Conservation (phyloP, 2,329 filamentous ascomycete genomes). For the Cladosporium sp. region DNA sequence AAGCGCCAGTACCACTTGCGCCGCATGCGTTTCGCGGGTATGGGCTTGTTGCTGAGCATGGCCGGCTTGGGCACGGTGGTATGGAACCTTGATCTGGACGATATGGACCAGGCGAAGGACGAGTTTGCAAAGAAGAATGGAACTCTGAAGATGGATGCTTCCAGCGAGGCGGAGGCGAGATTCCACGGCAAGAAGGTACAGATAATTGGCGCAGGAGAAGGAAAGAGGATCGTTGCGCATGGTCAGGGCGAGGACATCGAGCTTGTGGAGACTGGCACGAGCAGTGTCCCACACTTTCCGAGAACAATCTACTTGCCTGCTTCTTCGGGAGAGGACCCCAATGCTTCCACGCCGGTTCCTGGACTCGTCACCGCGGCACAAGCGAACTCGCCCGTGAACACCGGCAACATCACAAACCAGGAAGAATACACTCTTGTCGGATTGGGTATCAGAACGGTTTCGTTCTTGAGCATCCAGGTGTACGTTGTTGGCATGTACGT, state of each 20-base stretch:
- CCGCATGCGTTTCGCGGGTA: constrained; percentile 39
- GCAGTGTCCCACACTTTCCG: constrained; percentile 77
- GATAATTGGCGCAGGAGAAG: constrained; percentile 63
- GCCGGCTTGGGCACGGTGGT: constrained; percentile 32
- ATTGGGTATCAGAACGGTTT: constrained; percentile 83
- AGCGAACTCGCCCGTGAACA: constrained; percentile 35
- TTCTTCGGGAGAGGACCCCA: constrained; percentile 38
- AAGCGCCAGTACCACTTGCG: constrained; percentile 33
- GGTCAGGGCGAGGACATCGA: constrained; percentile 60
- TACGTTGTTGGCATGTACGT: constrained; percentile 95
- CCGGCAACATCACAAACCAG: constrained; percentile 42
- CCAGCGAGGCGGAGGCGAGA: constrained; percentile 36
- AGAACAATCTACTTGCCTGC: constrained; percentile 65
- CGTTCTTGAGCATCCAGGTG: constrained; percentile 85
- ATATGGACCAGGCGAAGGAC: constrained; percentile 29
- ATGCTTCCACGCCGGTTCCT: constrained; percentile 20
- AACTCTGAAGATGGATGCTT: constrained; percentile 36
- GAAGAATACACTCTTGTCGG: constrained; percentile 85
- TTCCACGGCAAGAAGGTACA: constrained; percentile 59
- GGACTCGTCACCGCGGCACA: constrained; percentile 18
- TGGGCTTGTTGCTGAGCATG: constrained; percentile 38
- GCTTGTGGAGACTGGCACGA: constrained; percentile 78
- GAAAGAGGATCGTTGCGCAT: constrained; percentile 48
- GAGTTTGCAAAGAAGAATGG: constrained; percentile 25
- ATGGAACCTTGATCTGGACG: constrained; percentile 38